Base-by-base conservation (phyloP, 257 asterid genomes). In the Orobanche coerulescens region DNA sequence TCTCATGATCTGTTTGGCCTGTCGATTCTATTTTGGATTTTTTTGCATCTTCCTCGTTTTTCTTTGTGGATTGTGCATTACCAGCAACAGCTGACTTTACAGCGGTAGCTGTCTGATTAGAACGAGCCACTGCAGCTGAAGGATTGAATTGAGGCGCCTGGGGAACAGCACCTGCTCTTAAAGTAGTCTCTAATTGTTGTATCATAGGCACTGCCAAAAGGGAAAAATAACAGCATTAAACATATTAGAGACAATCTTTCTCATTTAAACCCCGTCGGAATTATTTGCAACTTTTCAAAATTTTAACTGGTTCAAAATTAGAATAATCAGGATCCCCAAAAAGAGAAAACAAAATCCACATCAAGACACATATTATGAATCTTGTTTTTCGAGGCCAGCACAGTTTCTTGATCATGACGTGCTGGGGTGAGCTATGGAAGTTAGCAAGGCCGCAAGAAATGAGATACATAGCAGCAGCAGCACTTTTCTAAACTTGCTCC, bases 121-220 rank as follows among this genome's bases (percentile, higher is more conserved):
- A 75, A 25, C 75, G 28, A 64, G 76, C 67, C 28, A 47, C 76
- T 13, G 81, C n/a, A n/a, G n/a, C 54, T 2, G 87, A 24, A 16
- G 90, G 80, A 12, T 53, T 60, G 70, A 90, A 87, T 58, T 81
- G 93, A 15, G 95, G 95, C 16, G 88, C 85, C 74, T 79, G 94
- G 0, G 97, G 97, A 8, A 85, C 95, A 2, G 89, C 95, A 65
- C 92, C 92, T 11, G 88, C 90, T 72, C 85, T 77, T 66, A 90
- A 36, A 11, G 96, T 82, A 26, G 83, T 48, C 81, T 90, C 97
- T 61, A 90, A 37, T 62, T 85, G 90, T 66, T 84, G 95, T 61
- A 90, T 84, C 97, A 87, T 83, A 13, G 97, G 97, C 95, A 87
- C 95, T 90, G 87, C 84, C 75, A 16, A 4, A n/a, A 40, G 14